These are phyloP conservation scores for Uncinocarpus reesii DNA, from an alignment of 2,329 filamentous ascomycete genomes.

Conservation along the genomic window DNA sequence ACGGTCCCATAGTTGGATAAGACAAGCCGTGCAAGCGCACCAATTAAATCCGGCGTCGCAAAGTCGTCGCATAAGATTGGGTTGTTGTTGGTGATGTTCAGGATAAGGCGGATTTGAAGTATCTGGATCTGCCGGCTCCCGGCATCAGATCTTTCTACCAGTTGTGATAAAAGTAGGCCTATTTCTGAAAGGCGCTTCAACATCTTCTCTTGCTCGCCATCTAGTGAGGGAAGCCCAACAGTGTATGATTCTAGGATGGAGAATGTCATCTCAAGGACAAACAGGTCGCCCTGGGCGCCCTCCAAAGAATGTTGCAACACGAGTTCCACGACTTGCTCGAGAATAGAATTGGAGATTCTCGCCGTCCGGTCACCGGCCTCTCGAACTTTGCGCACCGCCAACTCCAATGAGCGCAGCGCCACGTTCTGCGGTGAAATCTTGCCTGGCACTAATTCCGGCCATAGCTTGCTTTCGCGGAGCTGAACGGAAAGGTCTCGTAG, in stretches of 20 bases:
- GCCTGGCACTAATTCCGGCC: constrained; percentile 17
- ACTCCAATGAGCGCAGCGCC: constrained; percentile 27
- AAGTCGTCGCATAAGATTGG: constrained; percentile 58
- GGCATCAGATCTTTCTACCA: constrained; percentile 16
- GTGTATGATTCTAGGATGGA: constrained; percentile 33
- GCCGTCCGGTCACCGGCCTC: constrained; percentile 24
- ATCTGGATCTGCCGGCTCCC: constrained; percentile 24
- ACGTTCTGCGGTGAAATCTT: constrained; percentile 27
- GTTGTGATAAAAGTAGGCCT: constrained; percentile 32
- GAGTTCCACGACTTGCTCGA: constrained; percentile 25
- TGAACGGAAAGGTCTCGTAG: constrained; percentile 23
- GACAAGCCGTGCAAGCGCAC: constrained; percentile 30
- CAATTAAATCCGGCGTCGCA: constrained; percentile 36
- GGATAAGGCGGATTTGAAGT: constrained; percentile 56
- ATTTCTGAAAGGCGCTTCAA: constrained; percentile 26
- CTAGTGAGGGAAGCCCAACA: constrained; percentile 22
- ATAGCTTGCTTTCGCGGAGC: constrained; percentile 22
- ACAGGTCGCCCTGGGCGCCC: constrained; percentile 15
- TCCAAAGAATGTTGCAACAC: constrained; percentile 20
- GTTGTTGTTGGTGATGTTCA: constrained; percentile 81
- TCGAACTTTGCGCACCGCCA: constrained; percentile 25
- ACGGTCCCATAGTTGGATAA: constrained; percentile 26
- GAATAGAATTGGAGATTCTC: constrained; percentile 22
- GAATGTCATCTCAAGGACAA: constrained; percentile 24
- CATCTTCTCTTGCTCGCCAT: constrained; percentile 22